Evolutionary conservation across 768 basidiomycete genomes (phyloP).

Genomic region (Lepiota venenata): DNA sequence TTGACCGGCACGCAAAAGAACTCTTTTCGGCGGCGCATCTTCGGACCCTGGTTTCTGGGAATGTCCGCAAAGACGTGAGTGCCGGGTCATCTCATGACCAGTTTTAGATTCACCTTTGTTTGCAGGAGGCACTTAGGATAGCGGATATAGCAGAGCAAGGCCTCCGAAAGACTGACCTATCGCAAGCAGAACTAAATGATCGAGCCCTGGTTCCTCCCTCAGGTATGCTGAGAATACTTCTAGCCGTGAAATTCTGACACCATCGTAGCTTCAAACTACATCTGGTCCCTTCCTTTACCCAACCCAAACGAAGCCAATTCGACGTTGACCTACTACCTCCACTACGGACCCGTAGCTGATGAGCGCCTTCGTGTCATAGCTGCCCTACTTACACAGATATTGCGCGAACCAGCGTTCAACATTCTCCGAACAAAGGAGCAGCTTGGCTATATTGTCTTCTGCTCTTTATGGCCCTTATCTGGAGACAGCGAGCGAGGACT

Average conservation of each 20-base stretch:
- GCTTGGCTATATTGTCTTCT: constrained; percentile 87
- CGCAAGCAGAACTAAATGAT: constrained; percentile 52
- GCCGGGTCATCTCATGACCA: neutral
- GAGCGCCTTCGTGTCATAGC: constrained; percentile 61
- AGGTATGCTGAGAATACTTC: constrained; percentile 38
- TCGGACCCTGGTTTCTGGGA: constrained; percentile 77
- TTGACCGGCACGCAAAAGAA: constrained; percentile 56
- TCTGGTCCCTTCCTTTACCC: constrained; percentile 62
- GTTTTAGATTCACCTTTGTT: constrained; percentile 7
- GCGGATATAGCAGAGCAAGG: constrained; percentile 69
- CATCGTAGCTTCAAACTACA: constrained; percentile 60
- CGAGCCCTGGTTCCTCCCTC: constrained; percentile 62
- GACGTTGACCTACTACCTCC: constrained; percentile 80
- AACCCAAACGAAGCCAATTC: constrained; percentile 90
- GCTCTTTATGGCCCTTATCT: constrained; percentile 48
- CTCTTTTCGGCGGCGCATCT: constrained; percentile 66
- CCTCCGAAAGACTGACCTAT: constrained; percentile 52
- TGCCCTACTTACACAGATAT: constrained; percentile 75
- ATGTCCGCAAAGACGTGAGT: constrained; percentile 78
- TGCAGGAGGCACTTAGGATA: constrained; percentile 73
- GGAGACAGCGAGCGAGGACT: constrained; percentile 75
- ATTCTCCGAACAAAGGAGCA: constrained; percentile 92
- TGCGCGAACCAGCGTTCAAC: constrained; percentile 91
- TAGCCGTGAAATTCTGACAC: neutral
- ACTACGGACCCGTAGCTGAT: constrained; percentile 69